phyloP scores from a whole-genome alignment of 768 basidiomycete genomes.

The Tricholomella constricta region DNA sequence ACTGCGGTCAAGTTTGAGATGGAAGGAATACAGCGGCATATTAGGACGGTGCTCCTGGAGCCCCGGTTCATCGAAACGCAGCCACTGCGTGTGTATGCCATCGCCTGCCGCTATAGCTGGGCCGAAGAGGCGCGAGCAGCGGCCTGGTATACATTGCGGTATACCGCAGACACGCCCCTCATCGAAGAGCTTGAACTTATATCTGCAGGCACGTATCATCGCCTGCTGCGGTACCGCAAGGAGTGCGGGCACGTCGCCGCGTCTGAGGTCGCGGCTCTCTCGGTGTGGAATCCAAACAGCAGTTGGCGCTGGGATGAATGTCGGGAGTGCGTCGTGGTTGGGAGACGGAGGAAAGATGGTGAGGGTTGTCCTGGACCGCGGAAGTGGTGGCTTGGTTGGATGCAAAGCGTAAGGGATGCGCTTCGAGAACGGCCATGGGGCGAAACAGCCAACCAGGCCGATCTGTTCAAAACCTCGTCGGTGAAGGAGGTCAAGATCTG shows the following conservation, averaged over 20 bases:
- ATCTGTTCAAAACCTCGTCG: slow-evolving; percentile 25
- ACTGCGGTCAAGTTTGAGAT: slow-evolving; percentile 55
- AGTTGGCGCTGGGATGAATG: slow-evolving; percentile 36
- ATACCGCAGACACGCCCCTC: slow-evolving; percentile 27
- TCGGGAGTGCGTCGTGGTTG: slow-evolving; percentile 23
- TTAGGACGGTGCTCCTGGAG: slow-evolving; percentile 29
- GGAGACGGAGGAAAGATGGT: neutral
- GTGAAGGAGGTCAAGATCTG: slow-evolving; percentile 27
- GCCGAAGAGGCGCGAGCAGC: slow-evolving; percentile 33
- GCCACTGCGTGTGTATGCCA: slow-evolving; percentile 44
- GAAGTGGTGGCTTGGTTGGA: slow-evolving; percentile 37
- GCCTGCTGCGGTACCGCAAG: slow-evolving; percentile 43
- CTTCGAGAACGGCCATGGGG: slow-evolving; percentile 35
- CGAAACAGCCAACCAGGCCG: slow-evolving; percentile 33
- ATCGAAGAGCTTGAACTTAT: slow-evolving; percentile 43
- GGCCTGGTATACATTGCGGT: slow-evolving; percentile 35
- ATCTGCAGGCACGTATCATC: slow-evolving; percentile 40
- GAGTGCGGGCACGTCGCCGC: slow-evolving; percentile 37
- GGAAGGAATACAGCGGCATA: slow-evolving; percentile 40
- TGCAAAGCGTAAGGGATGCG: slow-evolving; percentile 29
- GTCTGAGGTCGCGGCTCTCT: slow-evolving; percentile 22
- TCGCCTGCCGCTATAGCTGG: slow-evolving; percentile 43
- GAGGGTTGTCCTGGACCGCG: slow-evolving; percentile 22
- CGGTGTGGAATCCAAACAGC: slow-evolving; percentile 27
- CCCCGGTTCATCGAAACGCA: slow-evolving; percentile 38